A percentile compares a stretch with the other conserved stretches of the same genome.
Conservation (phyloP, 2,329 filamentous ascomycete genomes). For the Fusarium secorum region DNA sequence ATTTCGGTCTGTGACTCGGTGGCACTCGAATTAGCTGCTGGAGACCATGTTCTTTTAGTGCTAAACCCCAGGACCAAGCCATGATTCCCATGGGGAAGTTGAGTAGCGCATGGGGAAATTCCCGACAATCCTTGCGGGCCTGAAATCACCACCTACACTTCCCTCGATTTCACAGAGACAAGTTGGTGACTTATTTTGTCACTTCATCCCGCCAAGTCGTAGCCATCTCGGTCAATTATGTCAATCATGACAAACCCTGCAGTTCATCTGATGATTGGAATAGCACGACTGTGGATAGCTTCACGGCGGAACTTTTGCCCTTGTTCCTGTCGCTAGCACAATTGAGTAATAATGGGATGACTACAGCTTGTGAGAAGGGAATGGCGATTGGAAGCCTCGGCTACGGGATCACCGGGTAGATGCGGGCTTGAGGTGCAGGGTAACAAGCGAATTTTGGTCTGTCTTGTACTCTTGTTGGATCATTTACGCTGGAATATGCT, state of each 20-base stretch:
- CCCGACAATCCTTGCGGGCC: slow-evolving; percentile 3
- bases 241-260: neutral
- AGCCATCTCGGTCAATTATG: slow-evolving; percentile 23
- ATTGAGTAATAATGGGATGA: slow-evolving; percentile 13
- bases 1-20: slow-evolving; percentile 25
- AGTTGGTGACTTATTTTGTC: neutral
- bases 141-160: too few species aligned
- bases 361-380: neutral
- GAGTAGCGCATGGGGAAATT: slow-evolving; percentile 11
- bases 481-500: neutral
- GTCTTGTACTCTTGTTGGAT: neutral
- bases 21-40: slow-evolving; percentile 16
- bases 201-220: neutral
- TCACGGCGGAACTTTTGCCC: neutral
- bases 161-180: fast-evolving
- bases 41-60: slow-evolving; percentile 1
- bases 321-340: neutral
- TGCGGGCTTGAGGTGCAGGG: neutral
- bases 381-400: slow-evolving; percentile 1
- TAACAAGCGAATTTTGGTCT: neutral
- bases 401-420: slow-evolving; percentile 3
- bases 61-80: slow-evolving; percentile 17
- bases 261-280: neutral
- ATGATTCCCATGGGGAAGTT: slow-evolving; percentile 24
- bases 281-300: slow-evolving; percentile 2